A percentile compares a stretch with the other conserved stretches of the same genome.
Conservation (phyloP, 805 yeast genomes). For the Candida sakaeoensis region DNA sequence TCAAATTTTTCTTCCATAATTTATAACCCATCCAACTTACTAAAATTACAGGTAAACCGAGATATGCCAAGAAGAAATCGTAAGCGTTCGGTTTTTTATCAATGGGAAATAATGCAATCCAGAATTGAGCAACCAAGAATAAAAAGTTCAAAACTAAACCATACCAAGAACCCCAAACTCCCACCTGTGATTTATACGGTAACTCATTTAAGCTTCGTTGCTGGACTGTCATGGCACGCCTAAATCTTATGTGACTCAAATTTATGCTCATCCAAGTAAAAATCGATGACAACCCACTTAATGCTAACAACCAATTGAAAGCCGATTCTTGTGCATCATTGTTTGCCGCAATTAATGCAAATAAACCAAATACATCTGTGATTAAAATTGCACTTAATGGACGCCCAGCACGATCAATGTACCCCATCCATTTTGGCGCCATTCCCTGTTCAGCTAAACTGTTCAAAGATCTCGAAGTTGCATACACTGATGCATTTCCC, state of each 20-base stretch:
- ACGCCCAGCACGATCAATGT: constrained; percentile 64
- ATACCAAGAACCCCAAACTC: constrained; percentile 50
- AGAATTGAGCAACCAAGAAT: constrained; percentile 57
- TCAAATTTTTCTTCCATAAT: constrained; percentile 25
- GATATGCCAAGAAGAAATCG: constrained; percentile 28
- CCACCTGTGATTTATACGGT: constrained; percentile 50
- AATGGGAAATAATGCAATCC: constrained; percentile 63
- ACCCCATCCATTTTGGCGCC: constrained; percentile 55
- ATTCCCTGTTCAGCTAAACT: constrained; percentile 62
- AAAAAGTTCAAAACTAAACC: constrained; percentile 48
- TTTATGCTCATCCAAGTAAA: constrained; percentile 64
- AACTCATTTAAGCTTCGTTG: constrained; percentile 49
- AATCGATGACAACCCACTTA: constrained; percentile 60
- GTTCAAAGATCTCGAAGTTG: constrained; percentile 62
- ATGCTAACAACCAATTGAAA: constrained; percentile 61
- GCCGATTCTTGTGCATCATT: constrained; percentile 46
- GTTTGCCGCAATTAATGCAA: constrained; percentile 62
- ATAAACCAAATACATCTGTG: constrained; percentile 53
- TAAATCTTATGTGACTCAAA: constrained; percentile 56
- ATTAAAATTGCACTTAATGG: constrained; percentile 56
- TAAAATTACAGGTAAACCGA: constrained; percentile 31
- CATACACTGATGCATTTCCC: constrained; percentile 70
- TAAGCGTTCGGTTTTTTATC: constrained; percentile 34
- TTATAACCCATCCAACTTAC: constrained; percentile 29
- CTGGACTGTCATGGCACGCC: constrained; percentile 55